phyloP scores from a whole-genome alignment of 305 asterid species.

The Fraxinus baroniana region DNA sequence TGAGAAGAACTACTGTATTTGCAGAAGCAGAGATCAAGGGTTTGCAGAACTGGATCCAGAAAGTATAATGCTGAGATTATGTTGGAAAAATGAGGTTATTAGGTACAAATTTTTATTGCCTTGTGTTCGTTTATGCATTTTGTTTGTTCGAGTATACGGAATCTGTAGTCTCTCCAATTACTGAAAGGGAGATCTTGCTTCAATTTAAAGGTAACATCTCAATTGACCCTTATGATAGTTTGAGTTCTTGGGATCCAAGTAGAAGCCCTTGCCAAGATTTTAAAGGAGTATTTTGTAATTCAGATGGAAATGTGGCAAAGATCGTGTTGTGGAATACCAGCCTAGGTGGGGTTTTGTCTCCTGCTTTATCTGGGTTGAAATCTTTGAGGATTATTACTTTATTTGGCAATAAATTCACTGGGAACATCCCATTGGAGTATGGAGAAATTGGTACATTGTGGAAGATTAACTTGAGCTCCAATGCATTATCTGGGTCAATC shows the following conservation, averaged over 20 bases:
- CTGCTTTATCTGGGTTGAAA: constrained; percentile 66
- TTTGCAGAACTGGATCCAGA: constrained; percentile 55
- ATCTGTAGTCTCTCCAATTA: constrained; percentile 43
- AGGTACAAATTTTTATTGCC: constrained; percentile 56
- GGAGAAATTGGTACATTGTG: constrained; percentile 67
- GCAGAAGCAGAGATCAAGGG: constrained; percentile 37
- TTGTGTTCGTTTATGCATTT: constrained; percentile 41
- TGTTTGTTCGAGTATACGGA: constrained; percentile 39
- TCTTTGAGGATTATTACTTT: constrained; percentile 63
- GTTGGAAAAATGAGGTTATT: constrained; percentile 62
- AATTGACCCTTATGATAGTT: constrained; percentile 72
- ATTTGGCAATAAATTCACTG: constrained; percentile 72
- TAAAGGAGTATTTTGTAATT: constrained; percentile 69
- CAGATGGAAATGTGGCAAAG: constrained; percentile 74
- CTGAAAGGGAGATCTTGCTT: constrained; percentile 88
- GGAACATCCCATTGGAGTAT: constrained; percentile 73
- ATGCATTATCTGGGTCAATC: constrained; percentile 81
- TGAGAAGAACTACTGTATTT: constrained; percentile 24
- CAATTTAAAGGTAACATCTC: constrained; percentile 82
- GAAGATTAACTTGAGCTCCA: constrained; percentile 88
- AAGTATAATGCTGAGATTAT: constrained; percentile 62
- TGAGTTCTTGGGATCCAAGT: constrained; percentile 64
- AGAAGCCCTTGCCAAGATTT: constrained; percentile 61
- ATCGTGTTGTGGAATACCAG: constrained; percentile 81
- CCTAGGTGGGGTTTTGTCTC: constrained; percentile 73